Conservation (phyloP, 2,329 filamentous ascomycete species). For the Alternaria ethzedia region DNA sequence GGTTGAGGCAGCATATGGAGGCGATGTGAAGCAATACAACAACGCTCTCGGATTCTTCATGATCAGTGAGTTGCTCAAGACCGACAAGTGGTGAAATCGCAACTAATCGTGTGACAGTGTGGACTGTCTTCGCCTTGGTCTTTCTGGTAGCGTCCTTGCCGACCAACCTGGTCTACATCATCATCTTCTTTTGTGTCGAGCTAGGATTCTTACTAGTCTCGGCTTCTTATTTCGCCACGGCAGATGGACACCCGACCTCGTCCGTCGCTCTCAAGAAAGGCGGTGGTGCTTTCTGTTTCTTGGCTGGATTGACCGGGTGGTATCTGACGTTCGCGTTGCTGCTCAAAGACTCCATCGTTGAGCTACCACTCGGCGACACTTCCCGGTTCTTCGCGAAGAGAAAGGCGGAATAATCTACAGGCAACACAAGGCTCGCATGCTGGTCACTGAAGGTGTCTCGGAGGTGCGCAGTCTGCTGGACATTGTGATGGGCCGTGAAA, state of each 20-base stretch:
- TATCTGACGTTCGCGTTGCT: conserved; percentile 33
- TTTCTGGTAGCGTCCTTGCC: conserved; percentile 56
- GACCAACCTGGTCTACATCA: conserved; percentile 56
- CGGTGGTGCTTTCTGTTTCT: conserved; percentile 56
- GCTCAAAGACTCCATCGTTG: conserved; percentile 33
- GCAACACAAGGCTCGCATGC: background rate
- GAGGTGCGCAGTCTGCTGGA: background rate
- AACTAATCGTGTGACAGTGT: conserved; percentile 41
- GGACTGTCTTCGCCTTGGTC: conserved; percentile 56
- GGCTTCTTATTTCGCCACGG: conserved; percentile 54
- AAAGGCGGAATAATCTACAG: conserved; percentile 9
- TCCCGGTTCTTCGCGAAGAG: conserved; percentile 36
- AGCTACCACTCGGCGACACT: conserved; percentile 33
- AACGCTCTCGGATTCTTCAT: conserved; percentile 60
- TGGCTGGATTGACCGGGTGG: conserved; percentile 52
- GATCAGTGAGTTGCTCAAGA: conserved; percentile 42
- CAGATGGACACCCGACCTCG: conserved; percentile 49
- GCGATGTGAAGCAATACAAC: conserved; percentile 52
- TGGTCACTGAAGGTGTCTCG: background rate
- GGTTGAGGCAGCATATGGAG: conserved; percentile 53
- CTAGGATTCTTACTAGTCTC: conserved; percentile 54
- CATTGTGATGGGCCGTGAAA: background rate
- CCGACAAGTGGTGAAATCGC: background rate
- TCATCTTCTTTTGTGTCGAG: conserved; percentile 57
- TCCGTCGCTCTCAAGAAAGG: conserved; percentile 52